Conservation (phyloP, 1,284 basidiomycete species). For the Malassezia sp. region DNA sequence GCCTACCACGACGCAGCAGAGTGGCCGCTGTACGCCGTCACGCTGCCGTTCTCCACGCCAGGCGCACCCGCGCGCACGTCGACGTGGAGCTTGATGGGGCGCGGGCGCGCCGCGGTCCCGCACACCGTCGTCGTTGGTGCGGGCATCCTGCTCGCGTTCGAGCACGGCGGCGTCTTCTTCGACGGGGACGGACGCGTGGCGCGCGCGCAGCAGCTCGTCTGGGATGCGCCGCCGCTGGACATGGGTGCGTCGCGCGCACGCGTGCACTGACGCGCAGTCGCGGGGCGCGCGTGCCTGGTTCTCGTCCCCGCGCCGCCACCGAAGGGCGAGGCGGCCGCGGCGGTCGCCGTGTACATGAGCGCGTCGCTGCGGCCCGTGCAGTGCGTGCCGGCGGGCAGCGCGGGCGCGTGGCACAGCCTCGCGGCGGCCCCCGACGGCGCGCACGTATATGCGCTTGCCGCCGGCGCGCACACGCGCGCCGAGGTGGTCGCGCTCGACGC, state of each 20-base stretch:
- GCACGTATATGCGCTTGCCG: constrained; percentile 3
- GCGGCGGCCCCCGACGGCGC: constrained; percentile 22
- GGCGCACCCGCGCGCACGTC: neutral
- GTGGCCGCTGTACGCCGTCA: constrained; percentile 9
- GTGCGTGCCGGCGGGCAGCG: constrained; percentile 1
- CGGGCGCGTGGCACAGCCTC: constrained; percentile 22
- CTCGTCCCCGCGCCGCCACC: neutral
- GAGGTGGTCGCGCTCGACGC: constrained; percentile 66
- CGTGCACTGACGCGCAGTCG: too few relatives aligned
- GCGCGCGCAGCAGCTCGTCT: neutral
- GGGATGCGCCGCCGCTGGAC: constrained; percentile 52
- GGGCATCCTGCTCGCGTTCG: constrained; percentile 1
- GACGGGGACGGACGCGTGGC: constrained; percentile 1
- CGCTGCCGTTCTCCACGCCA: neutral
- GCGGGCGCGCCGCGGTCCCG: neutral
- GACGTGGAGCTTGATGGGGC: constrained; percentile 3
- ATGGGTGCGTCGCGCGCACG: too few relatives aligned
- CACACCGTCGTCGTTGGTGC: neutral
- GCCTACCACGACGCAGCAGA: too few relatives aligned
- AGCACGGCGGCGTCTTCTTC: neutral
- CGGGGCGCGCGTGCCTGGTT: constrained; percentile 28
- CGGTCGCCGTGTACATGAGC: constrained; percentile 1
- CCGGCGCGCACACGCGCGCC: constrained; percentile 49
- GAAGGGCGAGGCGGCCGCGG: neutral
- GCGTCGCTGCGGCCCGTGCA: constrained; percentile 49